Percentiles rank a stretch among this genome's conserved stretches.
These are phyloP conservation scores for Ulota crispa DNA, from an alignment of 225 moss, liverwort and hornwort genomes.

Conservation along the genomic window DNA sequence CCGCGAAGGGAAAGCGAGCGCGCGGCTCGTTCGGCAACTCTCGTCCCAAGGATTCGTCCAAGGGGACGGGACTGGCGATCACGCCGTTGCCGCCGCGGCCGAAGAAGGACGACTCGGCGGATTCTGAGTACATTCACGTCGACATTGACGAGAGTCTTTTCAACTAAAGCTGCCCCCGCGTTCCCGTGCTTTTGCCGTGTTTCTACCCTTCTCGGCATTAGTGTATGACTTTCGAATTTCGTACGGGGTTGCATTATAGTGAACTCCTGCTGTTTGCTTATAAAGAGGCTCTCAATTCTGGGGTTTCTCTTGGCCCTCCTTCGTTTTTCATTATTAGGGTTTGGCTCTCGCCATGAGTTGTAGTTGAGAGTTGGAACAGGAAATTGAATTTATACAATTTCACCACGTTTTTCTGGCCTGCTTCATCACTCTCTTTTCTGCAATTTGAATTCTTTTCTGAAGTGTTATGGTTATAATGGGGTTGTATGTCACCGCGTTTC, in stretches of 20 bases:
- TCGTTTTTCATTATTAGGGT: constrained; percentile 17
- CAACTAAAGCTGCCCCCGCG: constrained; percentile 5
- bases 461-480: neutral
- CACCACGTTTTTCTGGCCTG: neutral
- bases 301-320: neutral
- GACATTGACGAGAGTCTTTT: constrained; percentile 88
- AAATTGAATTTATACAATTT: constrained; percentile 7
- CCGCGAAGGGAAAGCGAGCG: constrained; percentile 87
- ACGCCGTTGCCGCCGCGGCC: constrained; percentile 89
- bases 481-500: neutral
- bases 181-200: neutral
- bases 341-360: constrained; percentile 10
- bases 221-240: constrained; percentile 5
- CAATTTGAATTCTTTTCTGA: neutral
- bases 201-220: neutral
- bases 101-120: constrained; percentile 69
- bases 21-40: constrained; percentile 86
- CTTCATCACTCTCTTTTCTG: neutral
- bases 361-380: constrained; percentile 2
- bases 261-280: constrained; percentile 6
- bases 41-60: constrained; percentile 72
- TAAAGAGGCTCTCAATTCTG: neutral
- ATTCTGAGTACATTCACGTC: constrained; percentile 82
- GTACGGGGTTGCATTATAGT: neutral
- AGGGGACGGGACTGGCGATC: constrained; percentile 65